Percentiles rank a stretch among this genome's conserved stretches.
These are phyloP conservation scores for Malania oleifera DNA, from an alignment of 164 flowering plant species.

Conservation along the genomic window DNA sequence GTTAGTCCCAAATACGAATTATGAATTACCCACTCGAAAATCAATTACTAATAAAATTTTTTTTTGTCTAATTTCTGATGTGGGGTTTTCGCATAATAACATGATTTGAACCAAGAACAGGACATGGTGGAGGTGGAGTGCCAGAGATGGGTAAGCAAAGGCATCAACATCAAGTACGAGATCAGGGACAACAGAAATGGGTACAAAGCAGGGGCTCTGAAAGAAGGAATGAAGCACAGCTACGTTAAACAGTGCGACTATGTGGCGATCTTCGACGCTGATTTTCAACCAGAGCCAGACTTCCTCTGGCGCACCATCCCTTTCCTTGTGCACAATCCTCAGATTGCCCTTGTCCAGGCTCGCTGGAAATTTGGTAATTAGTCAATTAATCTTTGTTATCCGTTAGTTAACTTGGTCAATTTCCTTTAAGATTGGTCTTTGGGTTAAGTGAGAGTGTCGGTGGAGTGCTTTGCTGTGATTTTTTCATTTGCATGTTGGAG, in stretches of 20 bases:
- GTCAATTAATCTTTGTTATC: neutral
- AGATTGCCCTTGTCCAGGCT: conserved; percentile 84
- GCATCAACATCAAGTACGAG: conserved; percentile 74
- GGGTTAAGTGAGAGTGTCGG: conserved; percentile 15
- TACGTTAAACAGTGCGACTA: conserved; percentile 85
- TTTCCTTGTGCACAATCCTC: conserved; percentile 58
- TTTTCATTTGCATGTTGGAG: conserved; percentile 2
- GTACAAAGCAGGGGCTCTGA: conserved; percentile 94
- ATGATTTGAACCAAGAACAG: conserved; percentile 23
- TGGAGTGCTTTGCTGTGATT: conserved; percentile 11
- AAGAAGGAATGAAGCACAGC: conserved; percentile 76
- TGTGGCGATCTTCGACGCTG: conserved; percentile 93
- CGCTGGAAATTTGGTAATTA: conserved; percentile 91
- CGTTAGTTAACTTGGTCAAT: neutral
- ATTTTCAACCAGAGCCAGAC: conserved; percentile 91
- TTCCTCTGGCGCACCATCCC: conserved; percentile 76
- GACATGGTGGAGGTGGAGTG: conserved; percentile 71
- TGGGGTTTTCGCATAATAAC: neutral
- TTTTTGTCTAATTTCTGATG: too few species aligned
- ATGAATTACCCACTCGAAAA: neutral
- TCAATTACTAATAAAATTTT: too few species aligned
- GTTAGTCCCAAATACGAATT: neutral
- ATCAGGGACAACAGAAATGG: conserved; percentile 78
- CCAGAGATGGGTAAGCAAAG: conserved; percentile 79
- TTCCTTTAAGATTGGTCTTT: neutral